Evolutionary conservation across 2,329 filamentous ascomycete genomes (phyloP), one percentile per base, ranked within the genome.

Genomic region (Bipolaris gigantea): DNA sequence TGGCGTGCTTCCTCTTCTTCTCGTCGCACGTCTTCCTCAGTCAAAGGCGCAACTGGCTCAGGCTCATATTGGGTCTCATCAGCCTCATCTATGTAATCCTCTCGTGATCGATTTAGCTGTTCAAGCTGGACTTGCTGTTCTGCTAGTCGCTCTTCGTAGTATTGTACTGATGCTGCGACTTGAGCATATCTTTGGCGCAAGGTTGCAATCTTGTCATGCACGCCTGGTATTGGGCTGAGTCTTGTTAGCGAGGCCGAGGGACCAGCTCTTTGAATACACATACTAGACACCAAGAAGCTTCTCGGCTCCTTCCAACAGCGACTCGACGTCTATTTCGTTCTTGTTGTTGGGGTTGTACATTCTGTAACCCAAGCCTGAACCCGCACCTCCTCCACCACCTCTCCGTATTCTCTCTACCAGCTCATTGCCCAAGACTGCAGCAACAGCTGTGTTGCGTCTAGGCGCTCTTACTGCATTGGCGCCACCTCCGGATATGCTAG

Each of bases 261-360:
- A 5, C 13, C 1, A 13, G 2, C 5, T 6, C n/a, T 10, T 11
- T n/a, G 8, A 1, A 4, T 19, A 48, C 18, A 76, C 82, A 57
- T 74, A 85, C 83, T 97, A 97, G 25, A 97, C 92, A 40, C 83
- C 83, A 64, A 92, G 92, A 27, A 97, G 82, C 79, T 92, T 96
- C 79, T 97, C 92, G 0, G 92, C 93, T 0, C 93, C 92, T 48
- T 84, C 82, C 19, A 99, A 81, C 27, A 99, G 77, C 1, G 96
- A 82, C 66, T 96, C 90, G 3, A 97, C 86, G 73, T 97, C 90
- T 2, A 97, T 82, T 21, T 95, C 91, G 9, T 87, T 88, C 59
- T 82, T 84, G 39, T 77, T 77, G 43, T 75, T 77, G 11, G 73
- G 72, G 33, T 79, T 78, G 48, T 66, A 73, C 27, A 67, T 67